These are phyloP conservation scores for Ceratocystis destructans DNA, from an alignment of 2,329 filamentous ascomycete genomes.

Conservation along the genomic window DNA sequence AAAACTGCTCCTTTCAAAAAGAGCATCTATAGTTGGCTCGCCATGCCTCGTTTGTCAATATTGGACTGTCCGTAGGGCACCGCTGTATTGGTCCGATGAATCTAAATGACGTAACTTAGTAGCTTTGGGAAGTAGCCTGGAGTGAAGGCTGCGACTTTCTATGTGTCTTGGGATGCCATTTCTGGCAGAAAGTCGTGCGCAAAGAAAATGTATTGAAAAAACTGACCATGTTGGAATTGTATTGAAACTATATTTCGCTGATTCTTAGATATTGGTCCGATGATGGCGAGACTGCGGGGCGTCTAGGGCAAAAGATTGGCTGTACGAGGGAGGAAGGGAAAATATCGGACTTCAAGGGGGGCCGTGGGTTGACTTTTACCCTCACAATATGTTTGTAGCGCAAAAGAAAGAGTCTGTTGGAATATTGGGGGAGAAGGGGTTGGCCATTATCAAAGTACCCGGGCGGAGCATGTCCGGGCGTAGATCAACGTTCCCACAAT, in stretches of 20 bases:
- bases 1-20: no score
- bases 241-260: background rate
- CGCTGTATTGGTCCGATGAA: background rate
- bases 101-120: background rate
- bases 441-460: no score
- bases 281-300: conserved; percentile 1
- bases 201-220: background rate
- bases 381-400: background rate
- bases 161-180: no score
- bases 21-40: no score
- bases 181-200: background rate
- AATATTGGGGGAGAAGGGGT: background rate
- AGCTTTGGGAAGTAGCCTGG: background rate
- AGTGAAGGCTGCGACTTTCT: no score
- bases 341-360: background rate
- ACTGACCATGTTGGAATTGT: background rate
- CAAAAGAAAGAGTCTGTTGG: background rate
- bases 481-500: no score
- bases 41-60: no score
- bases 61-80: background rate
- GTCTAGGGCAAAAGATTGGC: conserved; percentile 8
- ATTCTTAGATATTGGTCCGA: background rate
- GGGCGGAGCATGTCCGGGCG: no score
- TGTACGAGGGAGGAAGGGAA: conserved; percentile 1
- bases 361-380: background rate